Evolutionary conservation across 164 flowering plant species (phyloP), one percentile per base, ranked within the genome.

Genomic region (Umbellularia californica): DNA sequence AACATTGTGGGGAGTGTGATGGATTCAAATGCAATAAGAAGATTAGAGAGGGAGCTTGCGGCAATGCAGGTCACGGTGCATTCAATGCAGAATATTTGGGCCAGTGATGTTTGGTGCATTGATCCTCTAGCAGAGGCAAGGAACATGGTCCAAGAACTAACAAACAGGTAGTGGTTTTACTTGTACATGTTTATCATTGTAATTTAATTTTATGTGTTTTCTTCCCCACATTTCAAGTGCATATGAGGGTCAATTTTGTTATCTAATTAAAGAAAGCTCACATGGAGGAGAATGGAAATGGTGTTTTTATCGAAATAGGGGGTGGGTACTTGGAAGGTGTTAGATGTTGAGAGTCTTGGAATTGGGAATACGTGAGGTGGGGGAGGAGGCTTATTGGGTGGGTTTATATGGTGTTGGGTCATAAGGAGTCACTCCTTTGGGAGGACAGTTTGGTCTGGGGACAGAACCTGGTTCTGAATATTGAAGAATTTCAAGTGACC

Each of bases 71-170:
- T 79, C 78, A 23, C 77, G 41, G 11, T 78, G 74, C 78, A 74
- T 72, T 51, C 84, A 65, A 72, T 88, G 84, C 83, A 71, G 70
- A 82, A 90, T 77, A 35, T 94, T 64, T 88, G 94, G 92, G 90
- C 84, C 28, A 73, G 35, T 22, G 90, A 88, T 50, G 90, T 90
- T 75, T 47, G 65, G 77, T 65, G 30, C 64, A 25, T 80, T 7
- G 76, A 88, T 77, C 75, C 82, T 51, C 88, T 86, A 13, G 63
- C 73, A 4, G 90, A 90, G 71, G 91, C 94, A 66, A 84, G 87
- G 78, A 78, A 73, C 70, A 62, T 84, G 25, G 58, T 86, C 63
- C 82, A 82, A 62, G 86, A 85, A 68, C 82, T 91, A 23, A 23
- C n/a, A 60, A 63, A 65, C 20, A 73, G 41, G 24, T 50, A 77